Conservation (phyloP, 495 filamentous ascomycete species). For the Amniculicola lignicola region DNA sequence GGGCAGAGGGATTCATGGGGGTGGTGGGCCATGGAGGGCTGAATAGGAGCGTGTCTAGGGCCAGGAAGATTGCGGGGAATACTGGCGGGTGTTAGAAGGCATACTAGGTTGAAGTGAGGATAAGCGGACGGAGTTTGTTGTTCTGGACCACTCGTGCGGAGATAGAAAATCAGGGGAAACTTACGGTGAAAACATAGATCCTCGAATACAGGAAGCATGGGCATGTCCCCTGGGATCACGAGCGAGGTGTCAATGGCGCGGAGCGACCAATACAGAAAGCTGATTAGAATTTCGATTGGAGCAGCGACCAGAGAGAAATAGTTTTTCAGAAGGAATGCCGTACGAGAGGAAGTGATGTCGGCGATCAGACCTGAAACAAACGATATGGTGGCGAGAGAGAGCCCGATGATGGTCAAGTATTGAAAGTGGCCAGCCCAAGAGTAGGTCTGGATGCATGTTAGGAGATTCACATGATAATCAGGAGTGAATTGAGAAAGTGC, state of each 20-base stretch:
- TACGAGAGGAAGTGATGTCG: slow-evolving; percentile 64
- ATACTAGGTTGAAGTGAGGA: too few relatives aligned
- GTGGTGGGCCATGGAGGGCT: slow-evolving; percentile 76
- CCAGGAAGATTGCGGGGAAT: slow-evolving; percentile 67
- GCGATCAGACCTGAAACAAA: slow-evolving; percentile 70
- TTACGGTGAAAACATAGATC: slow-evolving; percentile 82
- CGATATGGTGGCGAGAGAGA: slow-evolving; percentile 64
- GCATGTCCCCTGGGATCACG: slow-evolving; percentile 40
- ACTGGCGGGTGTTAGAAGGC: too few relatives aligned
- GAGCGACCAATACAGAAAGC: slow-evolving; percentile 80
- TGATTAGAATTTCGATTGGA: slow-evolving; percentile 78
- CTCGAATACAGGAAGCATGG: slow-evolving; percentile 36
- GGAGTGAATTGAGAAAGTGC: too few relatives aligned
- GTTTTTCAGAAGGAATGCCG: slow-evolving; percentile 75
- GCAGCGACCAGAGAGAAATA: slow-evolving; percentile 66
- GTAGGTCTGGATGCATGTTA: slow-evolving; percentile 46
- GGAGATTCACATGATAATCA: background rate
- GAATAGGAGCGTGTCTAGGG: slow-evolving; percentile 68
- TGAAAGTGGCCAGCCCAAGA: slow-evolving; percentile 83
- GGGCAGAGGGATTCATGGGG: slow-evolving; percentile 43
- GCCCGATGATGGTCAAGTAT: slow-evolving; percentile 76
- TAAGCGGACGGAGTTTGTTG: too few relatives aligned
- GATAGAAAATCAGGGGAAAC: too few relatives aligned
- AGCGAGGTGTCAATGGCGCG: slow-evolving; percentile 61
- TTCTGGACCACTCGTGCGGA: too few relatives aligned